phyloP scores from a whole-genome alignment of 139 green algal genomes.

The Nannochloris sp. region DNA sequence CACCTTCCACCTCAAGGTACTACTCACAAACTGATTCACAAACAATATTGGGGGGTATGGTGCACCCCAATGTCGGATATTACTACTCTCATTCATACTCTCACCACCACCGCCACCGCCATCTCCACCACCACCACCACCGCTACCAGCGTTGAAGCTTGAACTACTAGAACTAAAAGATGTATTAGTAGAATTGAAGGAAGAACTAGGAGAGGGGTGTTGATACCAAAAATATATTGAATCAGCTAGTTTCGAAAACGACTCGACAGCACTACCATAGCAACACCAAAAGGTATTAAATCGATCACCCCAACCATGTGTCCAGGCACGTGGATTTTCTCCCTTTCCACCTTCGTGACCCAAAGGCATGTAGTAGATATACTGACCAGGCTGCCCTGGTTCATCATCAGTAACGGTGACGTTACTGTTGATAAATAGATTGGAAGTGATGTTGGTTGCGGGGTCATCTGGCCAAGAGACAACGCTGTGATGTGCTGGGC shows the following conservation, averaged over 20 bases:
- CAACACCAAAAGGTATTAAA: constrained; percentile 63
- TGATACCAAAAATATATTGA: constrained; percentile 49
- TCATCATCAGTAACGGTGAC: not conserved
- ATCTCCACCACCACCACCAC: no score
- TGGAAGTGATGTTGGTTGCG: not conserved
- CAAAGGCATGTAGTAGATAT: constrained; percentile 43
- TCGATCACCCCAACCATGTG: constrained; percentile 36
- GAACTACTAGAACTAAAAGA: no score
- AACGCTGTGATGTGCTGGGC: constrained; percentile 8
- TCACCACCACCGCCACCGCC: no score
- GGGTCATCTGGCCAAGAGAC: constrained; percentile 14
- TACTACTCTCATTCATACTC: no score
- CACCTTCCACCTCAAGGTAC: constrained; percentile 11
- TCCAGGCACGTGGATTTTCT: constrained; percentile 22
- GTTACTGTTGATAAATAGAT: not conserved
- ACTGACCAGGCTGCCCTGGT: constrained; percentile 19
- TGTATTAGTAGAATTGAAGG: no score
- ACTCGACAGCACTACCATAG: constrained; percentile 57
- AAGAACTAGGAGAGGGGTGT: not conserved
- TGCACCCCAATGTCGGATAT: not conserved
- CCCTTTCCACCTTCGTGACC: constrained; percentile 18
- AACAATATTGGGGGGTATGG: constrained; percentile 28
- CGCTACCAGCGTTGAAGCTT: no score
- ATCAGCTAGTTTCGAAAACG: constrained; percentile 55
- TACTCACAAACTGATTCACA: constrained; percentile 32